A percentile compares a stretch with the other conserved stretches of the same genome.
Conservation (phyloP, 2,329 filamentous ascomycete genomes). For the Ophiostoma sp. region DNA sequence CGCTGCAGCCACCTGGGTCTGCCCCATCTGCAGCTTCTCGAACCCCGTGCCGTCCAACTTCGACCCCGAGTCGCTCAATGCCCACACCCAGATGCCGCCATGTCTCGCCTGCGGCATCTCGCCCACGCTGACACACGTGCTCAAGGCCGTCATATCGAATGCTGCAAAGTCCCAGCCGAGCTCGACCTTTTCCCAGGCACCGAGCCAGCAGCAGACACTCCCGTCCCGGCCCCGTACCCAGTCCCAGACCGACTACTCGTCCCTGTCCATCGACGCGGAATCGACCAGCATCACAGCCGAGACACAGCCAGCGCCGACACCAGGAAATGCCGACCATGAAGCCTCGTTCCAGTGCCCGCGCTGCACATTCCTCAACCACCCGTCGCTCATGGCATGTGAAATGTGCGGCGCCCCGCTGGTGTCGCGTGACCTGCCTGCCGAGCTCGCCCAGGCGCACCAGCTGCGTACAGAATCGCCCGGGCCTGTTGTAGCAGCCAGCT, state of each 20-base stretch:
- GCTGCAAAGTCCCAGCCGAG: slow-evolving; percentile 51
- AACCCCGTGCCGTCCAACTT: slow-evolving; percentile 93
- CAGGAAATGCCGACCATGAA: slow-evolving; percentile 29
- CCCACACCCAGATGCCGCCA: slow-evolving; percentile 73
- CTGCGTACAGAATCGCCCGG: slow-evolving; percentile 70
- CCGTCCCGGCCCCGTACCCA: slow-evolving; percentile 29
- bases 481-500: slow-evolving; percentile 51
- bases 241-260: slow-evolving; percentile 33
- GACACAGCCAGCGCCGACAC: slow-evolving; percentile 30
- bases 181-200: slow-evolving; percentile 22
- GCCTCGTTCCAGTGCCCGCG: slow-evolving; percentile 65
- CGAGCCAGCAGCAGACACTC: not conserved
- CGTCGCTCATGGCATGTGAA: slow-evolving; percentile 78
- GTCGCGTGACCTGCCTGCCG: slow-evolving; percentile 44
- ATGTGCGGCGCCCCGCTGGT: slow-evolving; percentile 78
- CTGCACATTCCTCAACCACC: slow-evolving; percentile 92
- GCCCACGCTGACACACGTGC: slow-evolving; percentile 71
- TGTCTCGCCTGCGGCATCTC: slow-evolving; percentile 94
- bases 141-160: slow-evolving; percentile 80
- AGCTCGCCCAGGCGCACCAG: slow-evolving; percentile 38
- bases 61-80: slow-evolving; percentile 73
- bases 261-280: not conserved
- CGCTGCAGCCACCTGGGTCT: slow-evolving; percentile 74
- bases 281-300: slow-evolving; percentile 14
- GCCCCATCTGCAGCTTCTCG: slow-evolving; percentile 90